Base-by-base conservation (phyloP, 129 eudicot genomes). In the Lactuca saligna region DNA sequence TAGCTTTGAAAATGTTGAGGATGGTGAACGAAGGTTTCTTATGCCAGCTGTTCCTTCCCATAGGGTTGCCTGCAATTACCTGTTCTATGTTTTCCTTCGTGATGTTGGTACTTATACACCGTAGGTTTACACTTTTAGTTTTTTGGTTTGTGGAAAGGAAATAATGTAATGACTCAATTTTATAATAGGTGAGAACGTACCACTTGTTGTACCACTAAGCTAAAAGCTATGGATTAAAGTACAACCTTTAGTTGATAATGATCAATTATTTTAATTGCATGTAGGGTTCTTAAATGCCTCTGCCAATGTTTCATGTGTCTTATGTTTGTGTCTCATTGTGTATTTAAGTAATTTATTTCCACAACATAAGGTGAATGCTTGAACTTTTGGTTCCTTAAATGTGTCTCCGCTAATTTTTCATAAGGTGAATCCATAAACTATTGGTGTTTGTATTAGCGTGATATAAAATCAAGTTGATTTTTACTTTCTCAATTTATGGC, bases 41-140 rank as follows among this genome's bases (percentile, higher is more conserved):
- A 20, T 77, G 81, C 81, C 81, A 69, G 59, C 33, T 62, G 61
- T 10, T 77, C 62, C 70, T 44, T 63, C 59, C 81, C 81, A 77
- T 77, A 57, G 12, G 62, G 63, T 55, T 15, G 49, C 77, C 77
- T 72, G 41, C 54, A 51, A 17, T 62, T 13, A 63, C 35, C 14
- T 37, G 33, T 15, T 57, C 32, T 57, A 20, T 57, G 63, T 6
- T 20, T 55, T 16, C 54, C 39, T 35, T 68, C 29, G 57, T 20
- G 74, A 37, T 69, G 65, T 20, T 25, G 54, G 39, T 25, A 68
- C 63, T 54, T 37, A 68, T 68, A 54, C 50, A 68, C 20, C 12
- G 20, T n/a, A 53, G 2, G 35, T 32, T 54, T 10, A 9, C 72
- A 37, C 72, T 54, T 69, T 25, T 0, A 25, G 29, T 25, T 69